Evolutionary conservation across 2,329 filamentous ascomycete genomes (phyloP).

Genomic region (Huntiella decipiens): DNA sequence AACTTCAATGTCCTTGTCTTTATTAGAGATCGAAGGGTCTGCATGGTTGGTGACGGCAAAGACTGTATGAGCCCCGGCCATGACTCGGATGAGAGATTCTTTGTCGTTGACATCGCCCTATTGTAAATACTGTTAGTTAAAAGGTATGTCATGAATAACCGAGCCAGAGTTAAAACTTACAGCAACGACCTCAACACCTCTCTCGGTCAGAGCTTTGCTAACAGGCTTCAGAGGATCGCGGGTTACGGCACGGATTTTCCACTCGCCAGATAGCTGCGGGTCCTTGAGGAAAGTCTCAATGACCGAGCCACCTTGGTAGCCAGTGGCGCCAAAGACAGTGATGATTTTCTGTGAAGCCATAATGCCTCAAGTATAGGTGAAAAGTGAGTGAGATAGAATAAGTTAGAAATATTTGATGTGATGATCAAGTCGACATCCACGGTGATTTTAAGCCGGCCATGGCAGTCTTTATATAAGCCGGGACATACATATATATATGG

Average conservation of each 20-base stretch:
- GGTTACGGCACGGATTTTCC: slow-evolving; percentile 27
- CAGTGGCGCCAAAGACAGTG: slow-evolving; percentile 28
- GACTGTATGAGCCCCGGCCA: slow-evolving; percentile 25
- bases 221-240: slow-evolving; percentile 23
- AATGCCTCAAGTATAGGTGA: neutral
- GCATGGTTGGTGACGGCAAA: slow-evolving; percentile 22
- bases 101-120: slow-evolving; percentile 17
- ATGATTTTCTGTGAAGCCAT: slow-evolving; percentile 17
- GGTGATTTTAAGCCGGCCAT: no score
- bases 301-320: slow-evolving; percentile 30
- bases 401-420: no score
- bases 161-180: slow-evolving; percentile 13
- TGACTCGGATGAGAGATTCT: slow-evolving; percentile 21
- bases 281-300: slow-evolving; percentile 26
- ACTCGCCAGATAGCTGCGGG: slow-evolving; percentile 24
- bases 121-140: neutral
- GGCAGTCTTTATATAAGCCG: no score
- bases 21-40: slow-evolving; percentile 5
- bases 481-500: no score
- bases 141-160: neutral
- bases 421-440: no score
- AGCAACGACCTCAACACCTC: slow-evolving; percentile 25
- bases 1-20: slow-evolving; percentile 25
- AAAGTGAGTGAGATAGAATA: no score
- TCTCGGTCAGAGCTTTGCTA: slow-evolving; percentile 20